Base-by-base conservation (phyloP, 768 basidiomycete species). In the Suillus brevipes region DNA sequence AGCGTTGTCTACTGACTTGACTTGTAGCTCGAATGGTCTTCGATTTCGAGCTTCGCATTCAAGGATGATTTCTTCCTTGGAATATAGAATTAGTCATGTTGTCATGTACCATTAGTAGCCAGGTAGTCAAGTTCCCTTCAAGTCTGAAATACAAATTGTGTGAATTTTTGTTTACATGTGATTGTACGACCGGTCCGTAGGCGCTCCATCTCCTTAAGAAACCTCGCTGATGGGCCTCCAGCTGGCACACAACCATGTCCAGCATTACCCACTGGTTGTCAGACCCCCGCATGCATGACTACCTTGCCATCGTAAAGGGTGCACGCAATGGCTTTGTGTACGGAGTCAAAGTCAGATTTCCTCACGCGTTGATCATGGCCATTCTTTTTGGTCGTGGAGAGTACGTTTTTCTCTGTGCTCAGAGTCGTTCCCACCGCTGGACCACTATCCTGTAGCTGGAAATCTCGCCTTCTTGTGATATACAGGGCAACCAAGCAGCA, bases 341-440 rank as follows among this genome's bases (percentile, higher is more conserved):
- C 70, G 94, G 94, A 43, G 91, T 90, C 70, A 94, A 95, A 79
- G 90, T 97, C 67, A 82, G 95, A 50, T 96, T 97, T 71, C 97
- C 97, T 45, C 97, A 99, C 84, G 97, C 97, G 1, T 81, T 99
- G 36, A 90, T 99, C 59, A 98, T 98, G 96, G 91, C 95, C 28
- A 85, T 97, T 66, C 81, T 99, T 49, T 99, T 98, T 72, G 94
- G 95, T 38, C 85, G 90, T 57, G 95, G 95, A 80, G 87, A 92
- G 94, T 97, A 70, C 76, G 94, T 86, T 6, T 66, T 47, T 50
- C 61, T 55, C 18, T 61, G 68, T 61, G 62, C 14, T 25, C 50
- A 13, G 58, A 34, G 12, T 56, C 23, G 38, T 59, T 67, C 63
- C 61, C 64, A 36, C 62, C 69, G 25, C 68, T 36, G 13, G 16